Evolutionary conservation across 2,329 filamentous ascomycete species (phyloP), one percentile per base, ranked within the genome.

Genomic region (Penicillium expansum): DNA sequence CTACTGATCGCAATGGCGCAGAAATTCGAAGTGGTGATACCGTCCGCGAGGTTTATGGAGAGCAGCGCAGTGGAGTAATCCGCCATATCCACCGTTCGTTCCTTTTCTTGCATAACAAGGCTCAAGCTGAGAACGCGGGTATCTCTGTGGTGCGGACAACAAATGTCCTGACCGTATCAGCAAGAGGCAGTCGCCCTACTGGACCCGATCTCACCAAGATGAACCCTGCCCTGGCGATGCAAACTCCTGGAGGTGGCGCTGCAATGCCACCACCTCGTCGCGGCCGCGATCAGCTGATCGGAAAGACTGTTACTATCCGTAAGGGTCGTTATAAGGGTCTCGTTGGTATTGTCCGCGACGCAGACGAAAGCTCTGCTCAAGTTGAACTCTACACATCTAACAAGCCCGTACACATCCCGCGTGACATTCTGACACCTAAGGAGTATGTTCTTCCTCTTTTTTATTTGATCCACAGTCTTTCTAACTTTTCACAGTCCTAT

Each of bases 361-460:
- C 93, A 0, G 96, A 91, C 7, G 92, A 95, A 66, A 85, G 85
- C 4, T 86, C 89, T 68, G 93, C 91, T 30, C 89, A 92, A 61
- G 89, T 99, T 41, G 94, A 99, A 76, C 79, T 99, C 38, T 93
- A 97, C 71, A 92, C 92, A 6, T 96, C 96, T 79, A 91, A 87
- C 77, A 97, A 97, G 80, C 89, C 90, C 16, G 86, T 97, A 60
- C 92, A 88, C 8, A 85, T 97, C 35, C 84, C 86, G 20, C 95
- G 95, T 71, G 87, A 89, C 11, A 85, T 88, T 56, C 78, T 99
- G n/a, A 85, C 84, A 24, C 89, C 95, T 76, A 92, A 93, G 74
- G 93, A 99, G 79, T 90, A 84, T 59, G 78, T 75, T 27, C 33
- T 41, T n/a, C 32, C 24, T 55, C 62, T 56, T 5, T 20, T 20